Base-by-base conservation (phyloP, 148 eudicot genomes). In the Amaranthus palmeri region DNA sequence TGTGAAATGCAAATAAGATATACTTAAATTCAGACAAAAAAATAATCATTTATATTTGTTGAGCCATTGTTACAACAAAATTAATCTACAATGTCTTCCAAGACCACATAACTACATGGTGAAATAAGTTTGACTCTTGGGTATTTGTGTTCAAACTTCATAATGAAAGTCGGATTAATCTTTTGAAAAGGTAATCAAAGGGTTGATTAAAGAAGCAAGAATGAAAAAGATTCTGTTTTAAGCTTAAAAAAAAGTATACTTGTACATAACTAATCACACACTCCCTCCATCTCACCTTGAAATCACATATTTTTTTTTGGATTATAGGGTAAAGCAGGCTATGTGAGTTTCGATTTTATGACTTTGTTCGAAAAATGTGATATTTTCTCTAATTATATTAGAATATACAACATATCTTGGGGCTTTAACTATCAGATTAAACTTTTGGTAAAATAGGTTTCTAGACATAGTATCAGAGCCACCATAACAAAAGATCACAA, bases 81-180 rank as follows among this genome's bases (percentile, higher is more conserved):
- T 25, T 25, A 60, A 72, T 56, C 44, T 49, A 61, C 78, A 62
- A 77, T 52, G 36, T 47, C 48, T 71, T 65, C 80, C 78, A 77
- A 77, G 70, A 56, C 68, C 69, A 71, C 58, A 71, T 71, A 70
- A 65, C 0, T 71, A 74, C 75, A 62, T 61, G 64, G 77, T 68
- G 12, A 51, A 50, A 49, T 40, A 64, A 50, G 61, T 76, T 82
- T 78, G 80, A 78, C 77, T 73, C 36, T 67, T 73, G 42, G 59
- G 54, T 65, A n/a, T 54, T 18, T 65, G 65, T 79, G 74, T 76
- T 82, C 82, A 82, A 79, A 82, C 81, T 41, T 67, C 42, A 76
- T 83, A 56, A 79, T 73, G 75, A 82, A 46, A 65, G 67, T 57
- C 36, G 41, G n/a, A 59, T 62, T 46, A 73, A 69, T 15, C 36